Evolutionary conservation across 2,329 filamentous ascomycete genomes (phyloP).

Genomic region (Alternaria brassicicola): DNA sequence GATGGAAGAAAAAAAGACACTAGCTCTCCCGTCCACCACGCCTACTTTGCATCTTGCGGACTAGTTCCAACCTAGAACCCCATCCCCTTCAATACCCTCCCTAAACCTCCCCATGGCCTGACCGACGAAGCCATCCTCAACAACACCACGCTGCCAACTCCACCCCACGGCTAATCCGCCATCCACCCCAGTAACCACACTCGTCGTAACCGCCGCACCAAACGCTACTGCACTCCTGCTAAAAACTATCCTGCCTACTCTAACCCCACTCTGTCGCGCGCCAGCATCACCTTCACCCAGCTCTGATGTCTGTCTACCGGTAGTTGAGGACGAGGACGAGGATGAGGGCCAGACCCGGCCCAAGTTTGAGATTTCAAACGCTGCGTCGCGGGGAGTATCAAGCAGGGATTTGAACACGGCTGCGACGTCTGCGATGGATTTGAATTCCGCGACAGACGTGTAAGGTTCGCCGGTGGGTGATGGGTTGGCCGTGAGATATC

Average conservation of each 20-base stretch:
- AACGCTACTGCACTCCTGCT: slow-evolving; percentile 51
- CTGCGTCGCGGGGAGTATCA: slow-evolving; percentile 46
- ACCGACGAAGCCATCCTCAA: slow-evolving; percentile 28
- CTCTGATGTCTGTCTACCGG: no score
- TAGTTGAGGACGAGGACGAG: no score
- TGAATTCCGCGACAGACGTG: slow-evolving; percentile 14
- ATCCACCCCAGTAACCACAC: slow-evolving; percentile 48
- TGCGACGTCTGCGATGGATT: slow-evolving; percentile 28
- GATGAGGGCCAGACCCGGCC: no score
- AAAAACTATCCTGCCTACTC: slow-evolving; percentile 51
- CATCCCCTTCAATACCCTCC: neutral
- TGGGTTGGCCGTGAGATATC: slow-evolving; percentile 10
- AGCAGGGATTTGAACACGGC: slow-evolving; percentile 44
- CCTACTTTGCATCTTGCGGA: no score
- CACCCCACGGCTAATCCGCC: slow-evolving; percentile 49
- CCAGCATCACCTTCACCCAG: no score
- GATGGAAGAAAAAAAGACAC: no score
- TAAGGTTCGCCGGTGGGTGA: slow-evolving; percentile 14
- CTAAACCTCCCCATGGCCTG: neutral
- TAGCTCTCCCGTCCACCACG: no score
- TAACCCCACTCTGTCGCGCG: no score
- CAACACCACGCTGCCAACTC: slow-evolving; percentile 51
- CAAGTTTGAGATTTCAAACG: slow-evolving; percentile 55
- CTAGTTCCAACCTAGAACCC: no score
- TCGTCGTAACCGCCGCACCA: slow-evolving; percentile 49